Conservation (phyloP, 2,329 filamentous ascomycete genomes). For the Teratosphaeria nubilosa region DNA sequence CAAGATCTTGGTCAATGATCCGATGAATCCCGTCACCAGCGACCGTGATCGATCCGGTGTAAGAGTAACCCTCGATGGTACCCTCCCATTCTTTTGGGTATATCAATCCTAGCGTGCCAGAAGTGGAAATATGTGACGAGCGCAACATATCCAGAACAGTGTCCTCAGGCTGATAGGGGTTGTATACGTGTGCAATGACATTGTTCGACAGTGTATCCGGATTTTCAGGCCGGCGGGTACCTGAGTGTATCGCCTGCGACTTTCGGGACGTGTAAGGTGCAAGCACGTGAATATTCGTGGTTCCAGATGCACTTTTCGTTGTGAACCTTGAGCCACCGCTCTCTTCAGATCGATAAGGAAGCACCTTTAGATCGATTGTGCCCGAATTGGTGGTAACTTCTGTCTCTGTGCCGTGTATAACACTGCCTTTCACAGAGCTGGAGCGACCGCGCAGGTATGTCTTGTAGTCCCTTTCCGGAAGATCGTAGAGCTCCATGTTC, state of each 20-base stretch:
- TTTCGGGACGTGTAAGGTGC: slow-evolving; percentile 17
- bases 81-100: slow-evolving; percentile 37
- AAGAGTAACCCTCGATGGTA: slow-evolving; percentile 26
- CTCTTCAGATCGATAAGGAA: slow-evolving; percentile 22
- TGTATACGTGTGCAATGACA: neutral
- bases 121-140: slow-evolving; percentile 27
- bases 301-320: slow-evolving; percentile 27
- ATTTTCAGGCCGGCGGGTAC: neutral
- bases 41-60: slow-evolving; percentile 29
- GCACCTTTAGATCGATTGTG: slow-evolving; percentile 26
- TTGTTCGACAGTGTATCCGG: neutral
- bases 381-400: slow-evolving; percentile 29
- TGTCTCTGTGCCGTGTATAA: slow-evolving; percentile 32
- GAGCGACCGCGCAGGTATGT: slow-evolving; percentile 29
- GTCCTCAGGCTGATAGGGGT: neutral
- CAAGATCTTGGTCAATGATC: slow-evolving; percentile 18
- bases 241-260: neutral
- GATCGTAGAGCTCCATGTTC: slow-evolving; percentile 17
- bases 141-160: slow-evolving; percentile 19
- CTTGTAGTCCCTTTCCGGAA: slow-evolving; percentile 33
- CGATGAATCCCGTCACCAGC: slow-evolving; percentile 29
- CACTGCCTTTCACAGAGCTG: slow-evolving; percentile 29
- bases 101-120: slow-evolving; percentile 26
- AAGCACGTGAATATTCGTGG: slow-evolving; percentile 25
- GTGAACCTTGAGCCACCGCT: slow-evolving; percentile 16